Evolutionary conservation across 192 early-diverging fungal species (phyloP), one percentile per base, ranked within the genome.

Genomic region (Jimgerdemannia flammicorona): DNA sequence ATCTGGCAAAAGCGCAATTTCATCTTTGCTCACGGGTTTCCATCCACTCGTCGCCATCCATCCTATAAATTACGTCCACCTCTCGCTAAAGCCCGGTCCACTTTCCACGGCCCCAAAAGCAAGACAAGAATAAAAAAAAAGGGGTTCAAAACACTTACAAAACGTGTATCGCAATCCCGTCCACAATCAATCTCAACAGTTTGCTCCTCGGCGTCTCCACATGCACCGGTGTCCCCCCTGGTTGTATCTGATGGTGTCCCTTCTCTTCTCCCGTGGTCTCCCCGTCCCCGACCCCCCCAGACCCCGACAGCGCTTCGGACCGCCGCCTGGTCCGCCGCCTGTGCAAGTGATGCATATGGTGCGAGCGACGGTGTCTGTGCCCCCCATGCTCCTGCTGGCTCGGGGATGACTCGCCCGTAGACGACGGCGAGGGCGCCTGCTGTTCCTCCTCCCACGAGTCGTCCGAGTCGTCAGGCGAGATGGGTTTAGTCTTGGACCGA

Each of bases 101-200:
- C 11, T 43, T 77, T 64, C 14, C 49, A 67, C 40, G 17, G 1
- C n/a, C 17, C 54, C 10, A 10, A 63, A 63, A 14, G 20, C 42
- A 71, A 19, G 10, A 3, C 43, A 54, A 59, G 49, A 44, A 19
- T 18, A 44, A 49, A 70, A 20, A 42, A 54, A 42, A 59, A 59
- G 14, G 14, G 14, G 49, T 10, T 10, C 6, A 59, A 17, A 67
- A 41, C 14, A 80, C 87, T 83, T 84, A 88, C 87, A 86, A 87
- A 4, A 87, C 85, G 73, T 84, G 84, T 29, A 84, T 85, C 19
- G 87, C 76, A 68, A 87, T 89, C 4, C 83, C 83, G 77, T 89
- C 87, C 39, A 89, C 78, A 59, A 89, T 83, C 6, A 87, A 49
- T 9, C 87, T 81, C 65, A 87, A 66, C 18, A 89, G 73, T 18